phyloP scores from a whole-genome alignment of 2,329 filamentous ascomycete species.

The Aspergillus proliferans region DNA sequence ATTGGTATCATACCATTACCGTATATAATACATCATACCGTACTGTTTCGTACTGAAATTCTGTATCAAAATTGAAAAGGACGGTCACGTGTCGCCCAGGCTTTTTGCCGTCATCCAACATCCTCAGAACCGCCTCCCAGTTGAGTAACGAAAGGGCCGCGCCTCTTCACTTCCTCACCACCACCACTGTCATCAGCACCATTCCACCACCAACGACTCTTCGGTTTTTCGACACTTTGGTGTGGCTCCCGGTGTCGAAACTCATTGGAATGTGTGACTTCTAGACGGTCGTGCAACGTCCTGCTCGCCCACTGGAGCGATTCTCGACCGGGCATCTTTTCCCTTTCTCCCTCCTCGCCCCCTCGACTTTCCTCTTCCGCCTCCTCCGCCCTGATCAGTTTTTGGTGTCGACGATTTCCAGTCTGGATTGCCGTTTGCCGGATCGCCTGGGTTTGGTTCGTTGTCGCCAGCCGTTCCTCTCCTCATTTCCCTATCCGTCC shows the following conservation, averaged over 20 bases:
- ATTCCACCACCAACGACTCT: constrained; percentile 7
- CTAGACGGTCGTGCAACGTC: constrained; percentile 27
- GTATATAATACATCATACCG: not conserved
- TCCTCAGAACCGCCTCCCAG: constrained; percentile 15
- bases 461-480: not conserved
- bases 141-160: constrained; percentile 17
- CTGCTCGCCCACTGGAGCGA: constrained; percentile 30
- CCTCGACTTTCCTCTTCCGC: constrained; percentile 14
- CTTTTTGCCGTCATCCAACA: constrained; percentile 28
- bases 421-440: not conserved
- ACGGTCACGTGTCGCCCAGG: constrained; percentile 21
- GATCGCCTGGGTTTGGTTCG: constrained; percentile 7
- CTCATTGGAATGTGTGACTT: constrained; percentile 29
- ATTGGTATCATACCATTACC: too few species aligned
- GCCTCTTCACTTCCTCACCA: constrained; percentile 7
- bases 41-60: not conserved
- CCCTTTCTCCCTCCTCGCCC: constrained; percentile 5
- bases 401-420: not conserved
- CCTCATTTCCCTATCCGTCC: constrained; percentile 3
- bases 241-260: constrained; percentile 8
- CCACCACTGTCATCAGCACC: constrained; percentile 11
- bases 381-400: constrained; percentile 8
- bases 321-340: constrained; percentile 18
- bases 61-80: constrained; percentile 4
- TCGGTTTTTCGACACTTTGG: constrained; percentile 8